Conservation (phyloP, 2,329 filamentous ascomycete genomes). For the Alternaria sp. region DNA sequence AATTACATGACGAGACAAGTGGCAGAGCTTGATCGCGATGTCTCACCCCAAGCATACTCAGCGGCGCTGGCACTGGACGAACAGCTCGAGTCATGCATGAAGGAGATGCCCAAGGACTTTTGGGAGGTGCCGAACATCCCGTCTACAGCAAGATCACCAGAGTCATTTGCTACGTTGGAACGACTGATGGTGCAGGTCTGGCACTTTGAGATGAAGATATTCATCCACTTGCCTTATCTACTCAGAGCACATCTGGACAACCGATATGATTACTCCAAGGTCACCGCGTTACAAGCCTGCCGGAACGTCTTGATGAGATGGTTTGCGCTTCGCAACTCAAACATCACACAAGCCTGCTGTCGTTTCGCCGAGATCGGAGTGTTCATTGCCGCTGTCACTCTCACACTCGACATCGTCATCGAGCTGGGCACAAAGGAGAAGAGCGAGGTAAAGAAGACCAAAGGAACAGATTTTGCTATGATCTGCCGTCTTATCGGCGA, state of each 20-base stretch:
- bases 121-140: constrained; percentile 51
- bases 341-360: constrained; percentile 47
- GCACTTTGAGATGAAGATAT: constrained; percentile 49
- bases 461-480: constrained; percentile 49
- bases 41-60: constrained; percentile 45
- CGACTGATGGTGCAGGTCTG: constrained; percentile 47
- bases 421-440: constrained; percentile 47
- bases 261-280: constrained; percentile 47
- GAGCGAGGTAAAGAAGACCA: constrained; percentile 43
- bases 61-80: constrained; percentile 46
- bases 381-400: constrained; percentile 48
- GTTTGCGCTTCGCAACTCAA: constrained; percentile 48
- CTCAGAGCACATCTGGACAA: constrained; percentile 42
- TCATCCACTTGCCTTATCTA: constrained; percentile 48
- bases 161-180: constrained; percentile 39
- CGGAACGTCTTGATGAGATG: constrained; percentile 49
- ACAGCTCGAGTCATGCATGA: constrained; percentile 42
- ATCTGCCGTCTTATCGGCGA: constrained; percentile 47
- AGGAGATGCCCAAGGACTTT: constrained; percentile 42
- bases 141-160: constrained; percentile 41
- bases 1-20: constrained; percentile 35
- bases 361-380: constrained; percentile 46
- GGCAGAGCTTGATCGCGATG: constrained; percentile 40
- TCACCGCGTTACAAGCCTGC: constrained; percentile 46
- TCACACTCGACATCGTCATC: constrained; percentile 48